Percentiles rank a stretch among this genome's conserved stretches.
phyloP scores from a whole-genome alignment of 1,284 basidiomycete species.

The Austroboletus niveus region DNA sequence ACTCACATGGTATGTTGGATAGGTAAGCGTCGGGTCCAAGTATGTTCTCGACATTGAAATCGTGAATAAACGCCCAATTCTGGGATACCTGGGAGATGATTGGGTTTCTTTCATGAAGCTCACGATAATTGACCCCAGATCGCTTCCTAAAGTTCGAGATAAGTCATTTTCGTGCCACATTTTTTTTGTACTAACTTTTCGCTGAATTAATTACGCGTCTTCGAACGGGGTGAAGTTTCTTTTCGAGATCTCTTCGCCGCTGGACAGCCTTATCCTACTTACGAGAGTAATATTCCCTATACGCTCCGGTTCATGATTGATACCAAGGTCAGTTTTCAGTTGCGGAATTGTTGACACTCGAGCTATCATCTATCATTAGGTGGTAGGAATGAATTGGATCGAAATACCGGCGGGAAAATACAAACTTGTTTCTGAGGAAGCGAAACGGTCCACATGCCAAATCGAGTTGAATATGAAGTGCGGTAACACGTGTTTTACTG shows the following conservation, averaged over 20 bases:
- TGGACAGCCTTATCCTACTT: slow-evolving; percentile 60
- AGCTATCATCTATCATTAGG: slow-evolving; percentile 42
- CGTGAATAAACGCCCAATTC: slow-evolving; percentile 71
- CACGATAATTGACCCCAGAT: slow-evolving; percentile 68
- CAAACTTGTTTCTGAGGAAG: slow-evolving; percentile 50
- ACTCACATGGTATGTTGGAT: slow-evolving; percentile 6
- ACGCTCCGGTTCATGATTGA: slow-evolving; percentile 95
- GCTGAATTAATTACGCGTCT: slow-evolving; percentile 58
- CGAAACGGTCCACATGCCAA: slow-evolving; percentile 80
- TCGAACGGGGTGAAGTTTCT: slow-evolving; percentile 80
- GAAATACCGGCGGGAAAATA: slow-evolving; percentile 85
- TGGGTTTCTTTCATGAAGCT: slow-evolving; percentile 81
- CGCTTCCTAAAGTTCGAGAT: slow-evolving; percentile 88
- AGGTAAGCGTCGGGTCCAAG: slow-evolving; percentile 34
- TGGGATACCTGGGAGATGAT: slow-evolving; percentile 86
- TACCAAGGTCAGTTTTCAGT: slow-evolving; percentile 59
- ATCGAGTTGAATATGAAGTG: slow-evolving; percentile 80
- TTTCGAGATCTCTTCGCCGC: slow-evolving; percentile 67
- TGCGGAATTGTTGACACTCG: background rate
- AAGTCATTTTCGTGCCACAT: slow-evolving; percentile 41
- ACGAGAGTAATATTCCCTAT: slow-evolving; percentile 90
- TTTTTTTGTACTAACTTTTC: slow-evolving; percentile 15
- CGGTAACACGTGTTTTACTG: slow-evolving; percentile 15
- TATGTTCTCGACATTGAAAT: slow-evolving; percentile 60
- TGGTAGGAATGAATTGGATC: slow-evolving; percentile 98